phyloP scores from a whole-genome alignment of 805 yeast genomes.

The Jamesozyma gamospora region DNA sequence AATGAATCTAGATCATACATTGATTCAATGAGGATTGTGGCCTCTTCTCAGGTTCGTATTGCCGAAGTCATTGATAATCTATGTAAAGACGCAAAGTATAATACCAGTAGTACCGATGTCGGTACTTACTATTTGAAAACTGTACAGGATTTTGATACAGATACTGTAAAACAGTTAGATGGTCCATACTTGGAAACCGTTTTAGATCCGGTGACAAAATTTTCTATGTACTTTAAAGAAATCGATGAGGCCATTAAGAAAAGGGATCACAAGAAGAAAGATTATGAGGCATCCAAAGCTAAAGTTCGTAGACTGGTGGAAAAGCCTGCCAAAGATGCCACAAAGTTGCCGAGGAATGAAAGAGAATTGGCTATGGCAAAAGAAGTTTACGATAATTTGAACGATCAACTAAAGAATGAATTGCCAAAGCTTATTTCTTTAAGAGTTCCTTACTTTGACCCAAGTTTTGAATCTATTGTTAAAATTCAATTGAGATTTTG shows the following conservation, averaged over 20 bases:
- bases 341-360: slow-evolving; percentile 65
- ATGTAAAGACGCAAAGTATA: slow-evolving; percentile 60
- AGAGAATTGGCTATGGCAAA: slow-evolving; percentile 61
- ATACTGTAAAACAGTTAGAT: slow-evolving; percentile 69
- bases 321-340: slow-evolving; percentile 75
- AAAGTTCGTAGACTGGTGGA: slow-evolving; percentile 70
- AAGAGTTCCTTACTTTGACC: slow-evolving; percentile 73
- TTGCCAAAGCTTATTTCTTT: slow-evolving; percentile 66
- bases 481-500: slow-evolving; percentile 73
- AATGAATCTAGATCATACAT: slow-evolving; percentile 69
- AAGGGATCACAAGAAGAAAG: slow-evolving; percentile 64
- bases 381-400: slow-evolving; percentile 61
- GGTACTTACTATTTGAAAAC: slow-evolving; percentile 61
- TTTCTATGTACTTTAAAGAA: slow-evolving; percentile 57
- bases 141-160: slow-evolving; percentile 65
- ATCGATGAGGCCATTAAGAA: slow-evolving; percentile 74
- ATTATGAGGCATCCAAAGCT: slow-evolving; percentile 69
- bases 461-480: slow-evolving; percentile 71
- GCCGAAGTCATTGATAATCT: slow-evolving; percentile 70
- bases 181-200: slow-evolving; percentile 82
- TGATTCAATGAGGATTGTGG: slow-evolving; percentile 69
- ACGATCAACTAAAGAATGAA: slow-evolving; percentile 61
- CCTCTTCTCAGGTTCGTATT: slow-evolving; percentile 72
- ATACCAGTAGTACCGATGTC: slow-evolving; percentile 45
- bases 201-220: slow-evolving; percentile 63